Percentiles rank a stretch among this genome's conserved stretches.
Evolutionary conservation across 164 flowering plant genomes (phyloP).

Genomic region (Aristolochia fimbriata): DNA sequence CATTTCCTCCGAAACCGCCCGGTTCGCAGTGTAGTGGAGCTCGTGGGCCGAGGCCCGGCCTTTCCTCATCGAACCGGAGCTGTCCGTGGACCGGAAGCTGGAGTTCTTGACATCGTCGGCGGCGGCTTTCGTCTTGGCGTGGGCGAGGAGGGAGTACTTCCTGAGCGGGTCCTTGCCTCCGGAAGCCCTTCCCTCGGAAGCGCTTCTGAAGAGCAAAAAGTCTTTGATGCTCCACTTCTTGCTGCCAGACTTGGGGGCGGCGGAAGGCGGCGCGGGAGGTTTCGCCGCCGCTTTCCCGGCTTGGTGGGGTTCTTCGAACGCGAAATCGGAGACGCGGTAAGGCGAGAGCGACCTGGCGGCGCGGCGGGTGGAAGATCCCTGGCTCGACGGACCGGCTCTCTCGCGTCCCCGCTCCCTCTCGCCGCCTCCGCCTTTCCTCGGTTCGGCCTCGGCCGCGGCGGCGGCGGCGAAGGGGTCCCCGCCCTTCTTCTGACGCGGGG

Average conservation of each 20-base stretch:
- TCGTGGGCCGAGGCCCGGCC: slow-evolving; percentile 70
- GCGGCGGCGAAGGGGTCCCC: slow-evolving; percentile 20
- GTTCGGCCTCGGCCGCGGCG: too few relatives aligned
- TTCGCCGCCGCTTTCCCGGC: background rate
- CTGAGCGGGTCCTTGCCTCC: slow-evolving; percentile 51
- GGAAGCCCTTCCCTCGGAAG: slow-evolving; percentile 78
- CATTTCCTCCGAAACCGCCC: slow-evolving; percentile 62
- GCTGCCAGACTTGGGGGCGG: background rate
- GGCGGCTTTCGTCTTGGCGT: slow-evolving; percentile 27
- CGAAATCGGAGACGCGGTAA: slow-evolving; percentile 22
- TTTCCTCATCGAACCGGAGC: slow-evolving; percentile 23
- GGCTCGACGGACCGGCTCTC: slow-evolving; percentile 9
- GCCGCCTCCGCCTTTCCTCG: slow-evolving; percentile 15
- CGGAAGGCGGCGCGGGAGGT: background rate
- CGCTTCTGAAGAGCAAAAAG: slow-evolving; percentile 72
- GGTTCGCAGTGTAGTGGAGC: slow-evolving; percentile 61
- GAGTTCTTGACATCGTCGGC: slow-evolving; percentile 35
- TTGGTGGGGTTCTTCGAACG: slow-evolving; percentile 30
- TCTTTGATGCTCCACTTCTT: slow-evolving; percentile 75
- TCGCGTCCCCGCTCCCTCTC: slow-evolving; percentile 36
- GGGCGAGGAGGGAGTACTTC: slow-evolving; percentile 31
- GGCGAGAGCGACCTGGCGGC: slow-evolving; percentile 64
- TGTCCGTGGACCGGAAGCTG: slow-evolving; percentile 36
- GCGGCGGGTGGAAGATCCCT: slow-evolving; percentile 33
- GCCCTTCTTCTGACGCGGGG: slow-evolving; percentile 31